Percentiles rank a stretch among this genome's conserved stretches.
phyloP scores from a whole-genome alignment of 108 stramenopile genomes.

The Pseudonitzschia multistriata region DNA sequence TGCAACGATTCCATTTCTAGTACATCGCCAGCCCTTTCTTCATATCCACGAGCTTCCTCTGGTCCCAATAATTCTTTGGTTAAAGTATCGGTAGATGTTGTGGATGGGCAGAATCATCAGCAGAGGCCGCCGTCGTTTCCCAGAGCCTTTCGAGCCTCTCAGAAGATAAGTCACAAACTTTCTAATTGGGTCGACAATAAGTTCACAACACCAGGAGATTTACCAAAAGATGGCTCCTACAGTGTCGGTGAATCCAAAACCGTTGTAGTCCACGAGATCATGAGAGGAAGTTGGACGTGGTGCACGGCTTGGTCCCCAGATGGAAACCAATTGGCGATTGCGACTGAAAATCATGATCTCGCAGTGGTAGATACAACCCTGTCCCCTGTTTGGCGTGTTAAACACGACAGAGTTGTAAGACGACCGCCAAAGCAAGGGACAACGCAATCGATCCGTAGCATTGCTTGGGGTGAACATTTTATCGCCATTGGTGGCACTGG shows the following conservation, averaged over 20 bases:
- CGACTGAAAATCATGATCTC: conserved; percentile 69
- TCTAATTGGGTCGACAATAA: conserved; percentile 45
- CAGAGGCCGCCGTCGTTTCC: conserved; percentile 2
- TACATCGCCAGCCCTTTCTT: conserved; percentile 6
- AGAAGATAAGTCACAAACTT: conserved; percentile 12
- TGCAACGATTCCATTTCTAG: too few relatives aligned
- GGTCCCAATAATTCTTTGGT: not conserved
- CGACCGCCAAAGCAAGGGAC: conserved; percentile 32
- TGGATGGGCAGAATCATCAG: not conserved
- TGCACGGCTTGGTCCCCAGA: conserved; percentile 69
- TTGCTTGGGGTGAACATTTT: conserved; percentile 66
- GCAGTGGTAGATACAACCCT: conserved; percentile 55
- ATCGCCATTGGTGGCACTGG: conserved; percentile 74
- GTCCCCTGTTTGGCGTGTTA: conserved; percentile 57
- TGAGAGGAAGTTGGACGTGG: conserved; percentile 59
- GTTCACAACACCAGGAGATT: conserved; percentile 9
- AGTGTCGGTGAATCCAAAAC: conserved; percentile 40
- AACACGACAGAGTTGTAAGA: conserved; percentile 48
- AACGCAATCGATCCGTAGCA: conserved; percentile 62
- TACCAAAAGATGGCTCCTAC: conserved; percentile 34
- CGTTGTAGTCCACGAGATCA: conserved; percentile 52
- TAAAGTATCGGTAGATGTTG: not conserved
- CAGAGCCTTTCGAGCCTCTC: conserved; percentile 7
- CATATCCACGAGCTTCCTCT: not conserved
- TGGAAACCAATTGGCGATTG: conserved; percentile 63